Conservation (phyloP, 169 alveolate species). For the Plasmodium yoelii region DNA sequence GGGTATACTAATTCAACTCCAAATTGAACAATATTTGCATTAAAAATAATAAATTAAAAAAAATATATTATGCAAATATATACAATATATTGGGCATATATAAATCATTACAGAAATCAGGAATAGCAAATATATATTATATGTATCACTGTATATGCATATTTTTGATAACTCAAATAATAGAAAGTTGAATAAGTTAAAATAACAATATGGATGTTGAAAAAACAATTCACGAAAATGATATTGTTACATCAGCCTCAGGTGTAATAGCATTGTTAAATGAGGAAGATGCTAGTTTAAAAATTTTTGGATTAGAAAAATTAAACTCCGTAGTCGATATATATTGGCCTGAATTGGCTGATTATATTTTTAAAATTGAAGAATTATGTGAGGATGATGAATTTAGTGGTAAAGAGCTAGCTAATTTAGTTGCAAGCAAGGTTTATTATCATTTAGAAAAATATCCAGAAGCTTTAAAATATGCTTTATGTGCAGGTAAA, state of each 20-base stretch:
- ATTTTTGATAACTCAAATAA: no score
- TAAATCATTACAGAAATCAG: no score
- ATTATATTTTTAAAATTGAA: constrained; percentile 82
- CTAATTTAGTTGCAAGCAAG: constrained; percentile 95
- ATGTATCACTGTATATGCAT: no score
- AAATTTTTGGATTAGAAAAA: constrained; percentile 86
- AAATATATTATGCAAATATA: no score
- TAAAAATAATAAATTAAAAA: no score
- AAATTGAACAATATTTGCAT: no score
- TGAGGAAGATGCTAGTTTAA: constrained; percentile 82
- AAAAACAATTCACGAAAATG: constrained; percentile 30
- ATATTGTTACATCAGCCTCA: constrained; percentile 83
- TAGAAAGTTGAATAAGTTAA: no score
- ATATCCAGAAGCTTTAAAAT: constrained; percentile 92
- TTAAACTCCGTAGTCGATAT: constrained; percentile 85
- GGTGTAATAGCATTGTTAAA: constrained; percentile 85
- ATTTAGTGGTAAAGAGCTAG: constrained; percentile 89
- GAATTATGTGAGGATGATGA: constrained; percentile 84
- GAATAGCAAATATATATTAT: no score
- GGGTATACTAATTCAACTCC: no score
- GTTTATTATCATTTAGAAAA: constrained; percentile 96
- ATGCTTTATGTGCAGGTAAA: constrained; percentile 95
- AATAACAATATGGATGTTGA: constrained; percentile 32
- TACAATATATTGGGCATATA: no score
- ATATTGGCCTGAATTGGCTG: constrained; percentile 90